Evolutionary conservation across 345 rosid genomes (phyloP), one percentile per base, ranked within the genome.

Genomic region (Cardiospermum halicacabum): DNA sequence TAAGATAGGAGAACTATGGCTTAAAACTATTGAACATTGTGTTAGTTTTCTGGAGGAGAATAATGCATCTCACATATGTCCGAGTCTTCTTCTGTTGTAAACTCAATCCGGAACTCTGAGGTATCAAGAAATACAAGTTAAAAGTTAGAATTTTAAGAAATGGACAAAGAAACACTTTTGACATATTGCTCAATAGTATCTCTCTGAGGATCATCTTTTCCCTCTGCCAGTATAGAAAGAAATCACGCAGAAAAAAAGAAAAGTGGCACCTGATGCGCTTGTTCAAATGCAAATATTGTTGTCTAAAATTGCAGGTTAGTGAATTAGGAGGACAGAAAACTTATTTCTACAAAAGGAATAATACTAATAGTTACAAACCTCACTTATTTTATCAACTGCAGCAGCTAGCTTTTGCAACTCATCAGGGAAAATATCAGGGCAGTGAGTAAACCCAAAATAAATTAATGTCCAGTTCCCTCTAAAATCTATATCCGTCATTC

Each of bases 391-490:
- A 76, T 94, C 97, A 60, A 94, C 43, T 47, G 96, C 89, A 37
- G 89, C 85, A 62, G 84, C 89, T 63, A 94, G 73, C 78, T 94
- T 91, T 71, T 71, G 82, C 49, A 94, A 85, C 84, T 94, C 99
- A 49, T 89, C 96, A 13, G 97, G 99, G 72, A 96, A 94, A 59
- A 94, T 94, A 74, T 94, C 99, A 15, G 99, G 97, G 78, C 99
- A 94, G 74, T 89, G 97, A 70, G 97, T 91, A 80, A 91, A 94
- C 51, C 97, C 99, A 80, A 95, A 94, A 80, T 94, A 94, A 49
- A 94, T 65, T 50, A 91, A 36, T 24, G 82, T 84, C 99, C 99
- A 94, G 53, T 86, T 89, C 66, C 99, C 99, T 77, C 76, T 16
- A 57, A 94, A 85, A 77, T 87, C 85, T 69, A 84, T 83, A 73